A percentile compares a stretch with the other conserved stretches of the same genome.
phyloP scores from a whole-genome alignment of 139 green algal genomes.

The Tetradesmus obliquus region DNA sequence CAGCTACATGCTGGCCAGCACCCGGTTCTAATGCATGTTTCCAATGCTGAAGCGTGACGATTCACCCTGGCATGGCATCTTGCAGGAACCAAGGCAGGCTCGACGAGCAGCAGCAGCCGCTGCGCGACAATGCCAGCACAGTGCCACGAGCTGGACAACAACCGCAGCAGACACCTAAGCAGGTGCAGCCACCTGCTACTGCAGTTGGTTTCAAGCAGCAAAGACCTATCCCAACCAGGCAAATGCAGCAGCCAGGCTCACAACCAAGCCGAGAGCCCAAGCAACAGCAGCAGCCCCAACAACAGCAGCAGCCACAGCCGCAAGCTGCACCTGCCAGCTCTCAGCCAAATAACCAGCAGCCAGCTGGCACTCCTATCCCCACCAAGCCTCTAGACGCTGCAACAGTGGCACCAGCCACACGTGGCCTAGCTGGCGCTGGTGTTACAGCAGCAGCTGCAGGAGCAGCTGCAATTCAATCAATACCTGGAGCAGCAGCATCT shows the following conservation, averaged over 20 bases:
- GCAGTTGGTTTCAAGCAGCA: not conserved
- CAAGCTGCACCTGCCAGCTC: not conserved
- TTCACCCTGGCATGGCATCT: not conserved
- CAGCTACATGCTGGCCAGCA: too few relatives aligned
- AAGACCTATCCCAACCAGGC: not conserved
- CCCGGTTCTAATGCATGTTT: not conserved
- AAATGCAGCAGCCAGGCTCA: not conserved
- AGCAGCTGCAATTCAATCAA: not conserved
- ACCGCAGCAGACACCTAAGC: not conserved
- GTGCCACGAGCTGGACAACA: not conserved
- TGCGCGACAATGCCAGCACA: not conserved
- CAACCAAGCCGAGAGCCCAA: not conserved
- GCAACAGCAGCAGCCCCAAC: not conserved
- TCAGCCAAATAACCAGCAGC: not conserved
- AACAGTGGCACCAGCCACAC: not conserved
- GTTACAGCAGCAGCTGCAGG: not conserved
- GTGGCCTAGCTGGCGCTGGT: not conserved
- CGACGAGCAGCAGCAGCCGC: not conserved
- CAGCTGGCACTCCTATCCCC: not conserved
- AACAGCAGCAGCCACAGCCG: not conserved
- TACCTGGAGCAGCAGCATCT: not conserved
- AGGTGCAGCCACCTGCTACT: not conserved
- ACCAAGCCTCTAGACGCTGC: not conserved
- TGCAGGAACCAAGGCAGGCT: not conserved
- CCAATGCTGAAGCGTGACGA: not conserved